Evolutionary conservation across 1,284 basidiomycete genomes (phyloP).

Genomic region (Puccinia polysora): DNA sequence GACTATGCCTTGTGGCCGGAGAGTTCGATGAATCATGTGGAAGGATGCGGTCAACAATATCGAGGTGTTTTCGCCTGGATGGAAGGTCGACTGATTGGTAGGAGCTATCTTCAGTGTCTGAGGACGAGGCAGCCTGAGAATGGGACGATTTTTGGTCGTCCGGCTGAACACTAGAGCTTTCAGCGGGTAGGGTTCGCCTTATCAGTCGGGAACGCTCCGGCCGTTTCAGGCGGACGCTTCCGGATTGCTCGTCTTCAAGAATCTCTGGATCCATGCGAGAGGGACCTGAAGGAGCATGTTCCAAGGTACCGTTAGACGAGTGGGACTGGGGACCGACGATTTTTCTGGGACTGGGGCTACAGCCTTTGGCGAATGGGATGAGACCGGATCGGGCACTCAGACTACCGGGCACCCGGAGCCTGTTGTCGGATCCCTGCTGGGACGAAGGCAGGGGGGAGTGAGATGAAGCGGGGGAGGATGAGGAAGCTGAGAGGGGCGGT

Average conservation of each 20-base stretch:
- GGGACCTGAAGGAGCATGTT: neutral
- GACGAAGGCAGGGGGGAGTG: neutral
- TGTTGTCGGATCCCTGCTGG: neutral
- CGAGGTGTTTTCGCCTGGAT: too few relatives aligned
- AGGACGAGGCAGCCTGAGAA: neutral
- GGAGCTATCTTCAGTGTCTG: neutral
- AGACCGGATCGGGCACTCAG: slow-evolving; percentile 16
- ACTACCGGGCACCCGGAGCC: neutral
- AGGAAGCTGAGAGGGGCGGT: slow-evolving; percentile 14
- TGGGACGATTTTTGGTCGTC: neutral
- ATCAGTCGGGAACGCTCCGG: slow-evolving; percentile 18
- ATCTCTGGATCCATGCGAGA: neutral
- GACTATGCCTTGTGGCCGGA: slow-evolving; percentile 6
- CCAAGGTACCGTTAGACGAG: neutral
- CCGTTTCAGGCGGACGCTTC: slow-evolving; percentile 34
- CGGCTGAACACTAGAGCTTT: neutral
- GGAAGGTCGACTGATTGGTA: neutral
- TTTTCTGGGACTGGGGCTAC: slow-evolving; percentile 32
- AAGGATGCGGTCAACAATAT: too few relatives aligned
- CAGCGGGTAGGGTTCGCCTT: neutral
- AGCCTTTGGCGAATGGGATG: slow-evolving; percentile 35
- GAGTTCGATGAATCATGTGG: too few relatives aligned
- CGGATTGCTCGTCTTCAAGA: slow-evolving; percentile 7
- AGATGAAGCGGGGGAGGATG: slow-evolving; percentile 12
- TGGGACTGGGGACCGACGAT: neutral